Base-by-base conservation (phyloP, 2,329 filamentous ascomycete species). In the Fusarium staphyleae region DNA sequence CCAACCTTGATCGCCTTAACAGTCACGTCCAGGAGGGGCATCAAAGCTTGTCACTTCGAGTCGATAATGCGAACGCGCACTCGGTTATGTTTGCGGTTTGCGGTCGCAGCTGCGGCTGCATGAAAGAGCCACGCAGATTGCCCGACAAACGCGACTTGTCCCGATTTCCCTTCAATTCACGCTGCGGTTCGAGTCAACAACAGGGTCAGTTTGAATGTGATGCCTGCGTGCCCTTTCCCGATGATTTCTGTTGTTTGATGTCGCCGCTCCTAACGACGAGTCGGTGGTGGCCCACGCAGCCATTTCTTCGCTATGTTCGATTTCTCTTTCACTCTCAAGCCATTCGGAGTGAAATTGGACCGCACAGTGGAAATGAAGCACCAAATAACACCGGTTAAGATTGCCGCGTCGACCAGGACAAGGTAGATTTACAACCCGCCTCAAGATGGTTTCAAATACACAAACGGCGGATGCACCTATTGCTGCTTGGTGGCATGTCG, bases 331-430 rank as follows among this genome's bases (percentile, higher is more conserved):
- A 4, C 22, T 8, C 7, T 24, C 8, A 24, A 24, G 32, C 26
- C 33, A 14, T 36, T 24, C 42, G 18, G 19, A 37, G 44, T 48
- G 45, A 48, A 48, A 40, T 33, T 28, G 45, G 33, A 48, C 45
- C 45, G 45, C 45, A 41, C 45, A 48, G 35, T 35, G 45, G 45
- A 48, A 48, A 48, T 41, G 45, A 48, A 48, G 35, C 28, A 24
- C 35, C 29, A 29, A 34, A 15, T 15, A 30, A 30, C 44, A 24
- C 33, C 44, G n/a, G 10, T 24, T 15, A 24, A 39, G 44, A 40
- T 48, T 32, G 16, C 24, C 24, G 22, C 13, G 13, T 24, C 24
- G 43, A 26, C 45, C 18, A 24, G 45, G 45, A 35, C 33, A 30
- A 18, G 24, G 26, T 18, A 47, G 39, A 47, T 47, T 47, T 24